Conservation (phyloP, 2,329 filamentous ascomycete genomes). For the Scedosporium minutisporum region DNA sequence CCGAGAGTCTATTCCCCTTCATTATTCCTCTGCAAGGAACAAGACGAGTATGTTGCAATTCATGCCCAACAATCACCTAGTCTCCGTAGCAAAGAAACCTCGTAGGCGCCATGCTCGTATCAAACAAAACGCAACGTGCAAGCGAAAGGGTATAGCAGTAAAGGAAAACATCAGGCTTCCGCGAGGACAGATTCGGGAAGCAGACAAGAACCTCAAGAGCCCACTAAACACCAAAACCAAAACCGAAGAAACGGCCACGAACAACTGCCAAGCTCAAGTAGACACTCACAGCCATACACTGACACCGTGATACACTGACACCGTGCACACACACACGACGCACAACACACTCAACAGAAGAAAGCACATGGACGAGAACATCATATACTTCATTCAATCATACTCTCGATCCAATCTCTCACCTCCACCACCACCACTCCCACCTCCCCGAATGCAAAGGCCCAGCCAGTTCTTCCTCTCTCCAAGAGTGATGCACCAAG, state of each 20-base stretch:
- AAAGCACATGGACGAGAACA: neutral
- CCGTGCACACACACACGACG: neutral
- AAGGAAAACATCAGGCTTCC: neutral
- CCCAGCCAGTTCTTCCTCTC: neutral
- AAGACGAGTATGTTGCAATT: no score
- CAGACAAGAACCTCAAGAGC: no score
- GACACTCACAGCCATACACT: neutral
- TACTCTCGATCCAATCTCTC: neutral
- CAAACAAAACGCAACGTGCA: neutral
- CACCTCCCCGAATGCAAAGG: neutral
- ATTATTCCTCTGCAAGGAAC: no score
- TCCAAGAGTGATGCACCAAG: neutral
- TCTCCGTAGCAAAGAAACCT: neutral
- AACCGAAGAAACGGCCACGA: no score
- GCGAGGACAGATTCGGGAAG: neutral
- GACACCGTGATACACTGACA: no score
- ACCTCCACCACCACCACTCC: neutral
- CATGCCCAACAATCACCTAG: no score
- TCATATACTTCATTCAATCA: neutral
- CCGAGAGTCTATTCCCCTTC: no score
- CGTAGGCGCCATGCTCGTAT: neutral
- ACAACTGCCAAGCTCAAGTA: no score
- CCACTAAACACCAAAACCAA: no score
- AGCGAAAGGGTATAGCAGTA: neutral
- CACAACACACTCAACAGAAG: neutral